Base-by-base conservation (phyloP, 202 grass and related monocot species). In the Digitaria exilis region DNA sequence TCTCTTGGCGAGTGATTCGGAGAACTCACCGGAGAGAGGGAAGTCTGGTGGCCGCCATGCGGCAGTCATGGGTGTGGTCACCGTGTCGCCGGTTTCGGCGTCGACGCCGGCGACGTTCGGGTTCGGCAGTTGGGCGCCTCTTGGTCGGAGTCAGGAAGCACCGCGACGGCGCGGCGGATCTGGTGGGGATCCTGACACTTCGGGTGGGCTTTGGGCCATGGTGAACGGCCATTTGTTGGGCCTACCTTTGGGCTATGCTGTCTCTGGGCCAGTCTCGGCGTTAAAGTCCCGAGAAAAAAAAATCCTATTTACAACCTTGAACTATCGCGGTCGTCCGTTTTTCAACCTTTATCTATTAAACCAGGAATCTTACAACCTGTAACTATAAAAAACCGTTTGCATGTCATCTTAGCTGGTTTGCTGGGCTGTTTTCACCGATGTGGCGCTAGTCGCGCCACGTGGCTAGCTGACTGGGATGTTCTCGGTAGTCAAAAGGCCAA, bases 151-250 rank as follows among this genome's bases (percentile, higher is more conserved):
- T 54, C 54, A 6, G n/a, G 3, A 4, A 65, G 17, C 39, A 29
- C 1, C 26, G 50, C 54, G 21, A 31, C n/a, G 9, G 52, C 28
- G 28, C 49, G 57, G 41, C 55, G 68, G 72, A 46, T 59, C 63
- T 15, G 8, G 2, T 9, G 35, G 1, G 74, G 43, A 69, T 35
- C 63, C 7, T 14, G 26, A 9, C 11, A 45, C 34, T 65, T 65
- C 7, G 8, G 29, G 22, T 82, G 72, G 72, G 57, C 87, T 49
- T 72, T 72, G 9, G 57, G 17, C 73, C 65, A 11, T 14, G 18
- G 9, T 7, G 11, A 13, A 43, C 26, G 15, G 54, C 30, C 14
- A 0, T 30, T 24, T 13, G 9, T 48, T 73, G 39, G 77, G 69
- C 60, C 69, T 65, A 0, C 0, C 32, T 79, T 7, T 60, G 30